These are phyloP conservation scores for Penicillium paradoxum DNA, from an alignment of 495 filamentous ascomycete genomes.

Conservation along the genomic window DNA sequence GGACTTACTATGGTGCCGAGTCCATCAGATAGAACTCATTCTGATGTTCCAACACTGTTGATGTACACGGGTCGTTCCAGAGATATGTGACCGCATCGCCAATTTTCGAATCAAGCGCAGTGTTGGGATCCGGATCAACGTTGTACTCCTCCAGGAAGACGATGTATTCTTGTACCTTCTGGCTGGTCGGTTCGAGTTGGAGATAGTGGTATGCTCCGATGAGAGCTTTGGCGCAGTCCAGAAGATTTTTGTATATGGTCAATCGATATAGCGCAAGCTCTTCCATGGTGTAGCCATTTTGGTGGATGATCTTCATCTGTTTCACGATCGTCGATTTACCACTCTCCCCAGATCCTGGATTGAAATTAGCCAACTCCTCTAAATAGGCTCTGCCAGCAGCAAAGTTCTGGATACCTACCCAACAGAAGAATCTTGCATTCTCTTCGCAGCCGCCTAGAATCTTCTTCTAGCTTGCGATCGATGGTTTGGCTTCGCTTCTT, in stretches of 20 bases:
- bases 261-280: conserved; percentile 89
- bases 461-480: conserved; percentile 87
- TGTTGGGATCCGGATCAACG: conserved; percentile 83
- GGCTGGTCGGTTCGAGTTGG: conserved; percentile 64
- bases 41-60: conserved; percentile 82
- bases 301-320: conserved; percentile 99
- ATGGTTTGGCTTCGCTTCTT: conserved; percentile 93
- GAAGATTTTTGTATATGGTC: conserved; percentile 95
- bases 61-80: conserved; percentile 86
- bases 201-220: conserved; percentile 88
- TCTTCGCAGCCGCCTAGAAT: conserved; percentile 78
- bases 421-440: conserved; percentile 98
- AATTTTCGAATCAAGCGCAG: conserved; percentile 69
- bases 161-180: conserved; percentile 67
- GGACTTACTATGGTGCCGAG: conserved; percentile 90
- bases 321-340: conserved; percentile 99
- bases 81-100: conserved; percentile 77
- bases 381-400: background rate
- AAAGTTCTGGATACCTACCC: conserved; percentile 53
- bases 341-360: conserved; percentile 88
- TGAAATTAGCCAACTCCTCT: conserved; percentile 7
- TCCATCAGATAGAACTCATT: conserved; percentile 99
- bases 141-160: conserved; percentile 81
- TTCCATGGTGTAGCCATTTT: conserved; percentile 90
- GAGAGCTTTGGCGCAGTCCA: conserved; percentile 91